Evolutionary conservation across 2,329 filamentous ascomycete species (phyloP), one percentile per base, ranked within the genome.

Genomic region (Phyllosticta ampelicida): DNA sequence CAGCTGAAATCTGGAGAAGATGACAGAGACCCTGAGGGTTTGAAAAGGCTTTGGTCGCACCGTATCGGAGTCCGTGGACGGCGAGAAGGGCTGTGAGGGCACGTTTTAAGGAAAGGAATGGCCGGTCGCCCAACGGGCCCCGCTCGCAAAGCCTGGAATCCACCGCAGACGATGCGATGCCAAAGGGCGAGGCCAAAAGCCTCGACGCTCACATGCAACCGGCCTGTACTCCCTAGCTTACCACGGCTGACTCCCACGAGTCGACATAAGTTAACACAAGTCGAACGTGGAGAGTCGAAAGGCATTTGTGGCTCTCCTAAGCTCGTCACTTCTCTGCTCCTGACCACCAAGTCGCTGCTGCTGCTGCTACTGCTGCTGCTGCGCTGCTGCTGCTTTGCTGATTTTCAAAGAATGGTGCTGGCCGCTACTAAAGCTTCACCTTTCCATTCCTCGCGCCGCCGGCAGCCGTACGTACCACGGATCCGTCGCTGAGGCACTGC

Each of bases 401-500:
- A 26, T 26, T 26, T 3, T 8, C 3, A 26, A 26, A 26, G 23
- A 26, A 26, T 44, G 36, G 36, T 44, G n/a, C 23, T 36, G 36
- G 13, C 36, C 13, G 5, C 36, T 16, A 16, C 11, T 44, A 3
- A 44, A 44, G 4, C 51, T 23, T 58, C 36, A 51, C 20, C 23
- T 51, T 9, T 50, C 55, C 51, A 58, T 58, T 58, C 56, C 56
- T 54, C 56, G 23, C 56, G 30, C 49, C 21, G 50, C 50, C 51
- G 29, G 20, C n/a, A 57, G 48, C 55, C 36, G 56, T 58, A 58
- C 36, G 56, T 58, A 58, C 56, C 56, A 54, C 56, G 56, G 56
- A 58, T 58, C 48, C 20, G 51, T 53, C 56, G 36, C 21, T 44
- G 28, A 23, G 36, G 50, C 23, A 53, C 19, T 51, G 48, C 54